Base-by-base conservation (phyloP, 805 yeast species). In the Osmozyma mogii region DNA sequence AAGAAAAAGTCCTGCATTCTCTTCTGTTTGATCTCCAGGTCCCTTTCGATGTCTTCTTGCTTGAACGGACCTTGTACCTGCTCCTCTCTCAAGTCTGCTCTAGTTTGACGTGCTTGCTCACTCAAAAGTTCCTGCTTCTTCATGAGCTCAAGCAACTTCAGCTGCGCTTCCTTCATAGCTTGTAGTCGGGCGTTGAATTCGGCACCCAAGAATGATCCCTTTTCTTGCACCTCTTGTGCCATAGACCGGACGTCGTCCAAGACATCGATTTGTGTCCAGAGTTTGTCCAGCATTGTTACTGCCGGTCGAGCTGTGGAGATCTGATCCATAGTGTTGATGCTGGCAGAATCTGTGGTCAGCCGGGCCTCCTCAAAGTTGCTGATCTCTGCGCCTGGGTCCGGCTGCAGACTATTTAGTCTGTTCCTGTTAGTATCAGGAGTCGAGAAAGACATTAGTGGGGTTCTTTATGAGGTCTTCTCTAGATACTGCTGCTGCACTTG, bases 211-310 rank as follows among this genome's bases (percentile, higher is more conserved):
- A 62, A 70, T n/a, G 68, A 64, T 24, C 65, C 67, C 28, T 52
- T 67, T 39, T 44, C 41, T 26, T 56, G 44, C 4, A 68, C 66
- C 24, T 66, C 61, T 11, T 45, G 44, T 1, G 84, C 74, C 61
- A 79, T 65, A 29, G 62, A 64, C 33, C 71, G 70, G 6, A 85
- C 92, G 39, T 84, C 94, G 40, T 84, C 88, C 38, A 89, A 63
- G 0, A 83, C 79, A 44, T 83, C 95, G 28, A 87, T 77, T 42
- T 84, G 94, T 5, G 89, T 78, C 94, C 95, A 88, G 26, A 84
- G 62, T 45, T 70, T 68, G 53, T 84, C 95, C 55, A 78, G 87
- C 36, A 72, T 61, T 31, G 82, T 77, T 13, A 73, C 77, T 27
- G 65, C 61, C 6, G 85, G 84, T 29, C 61, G 56, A 1, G 75